These are phyloP conservation scores for Amanita subjunquillea DNA, from an alignment of 768 basidiomycete species.

Conservation along the genomic window DNA sequence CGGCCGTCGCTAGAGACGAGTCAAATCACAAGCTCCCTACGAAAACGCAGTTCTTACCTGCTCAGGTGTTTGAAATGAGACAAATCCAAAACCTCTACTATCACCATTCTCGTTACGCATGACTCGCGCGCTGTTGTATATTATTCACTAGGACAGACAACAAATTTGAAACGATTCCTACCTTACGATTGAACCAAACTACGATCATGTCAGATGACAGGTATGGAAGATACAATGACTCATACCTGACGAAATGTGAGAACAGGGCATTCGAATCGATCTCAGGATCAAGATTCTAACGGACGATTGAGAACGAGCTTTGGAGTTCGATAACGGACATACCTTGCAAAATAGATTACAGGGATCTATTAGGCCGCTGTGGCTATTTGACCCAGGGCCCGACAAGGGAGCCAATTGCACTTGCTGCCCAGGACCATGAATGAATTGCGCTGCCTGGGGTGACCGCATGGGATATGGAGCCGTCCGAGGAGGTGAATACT, in stretches of 20 bases:
- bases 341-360: conserved; percentile 90
- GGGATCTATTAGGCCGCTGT: conserved; percentile 83
- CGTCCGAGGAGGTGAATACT: conserved; percentile 65
- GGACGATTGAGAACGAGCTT: conserved; percentile 1
- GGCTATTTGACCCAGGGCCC: conserved; percentile 74
- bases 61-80: conserved; percentile 75
- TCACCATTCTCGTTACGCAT: conserved; percentile 81
- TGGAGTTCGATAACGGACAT: conserved; percentile 7
- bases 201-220: conserved; percentile 10
- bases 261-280: conserved; percentile 83
- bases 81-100: conserved; percentile 86
- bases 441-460: conserved; percentile 42
- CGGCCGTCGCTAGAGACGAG: conserved; percentile 44
- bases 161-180: conserved; percentile 18
- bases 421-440: conserved; percentile 86
- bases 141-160: neutral
- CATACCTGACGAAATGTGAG: conserved; percentile 71
- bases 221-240: conserved; percentile 3
- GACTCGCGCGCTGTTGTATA: conserved; percentile 63
- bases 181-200: conserved; percentile 91
- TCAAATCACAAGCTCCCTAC: conserved; percentile 2
- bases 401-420: conserved; percentile 68
- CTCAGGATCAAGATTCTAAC: conserved; percentile 73
- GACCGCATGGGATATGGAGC: conserved; percentile 37
- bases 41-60: conserved; percentile 39